Evolutionary conservation across 768 basidiomycete species (phyloP).

Genomic region (Boletus barrowsii): DNA sequence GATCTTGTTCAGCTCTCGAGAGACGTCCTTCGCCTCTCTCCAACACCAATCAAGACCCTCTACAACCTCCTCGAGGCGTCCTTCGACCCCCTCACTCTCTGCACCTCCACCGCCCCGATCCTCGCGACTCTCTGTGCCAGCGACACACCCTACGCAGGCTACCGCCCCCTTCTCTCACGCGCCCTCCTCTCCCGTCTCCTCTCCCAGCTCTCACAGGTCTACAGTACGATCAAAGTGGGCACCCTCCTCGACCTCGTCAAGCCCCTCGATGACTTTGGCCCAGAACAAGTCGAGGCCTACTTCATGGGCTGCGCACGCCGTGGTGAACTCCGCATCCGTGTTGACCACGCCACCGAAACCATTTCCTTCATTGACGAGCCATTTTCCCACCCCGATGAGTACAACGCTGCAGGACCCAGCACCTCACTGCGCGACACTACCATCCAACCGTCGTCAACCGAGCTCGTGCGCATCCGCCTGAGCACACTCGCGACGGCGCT

Average conservation of each 20-base stretch:
- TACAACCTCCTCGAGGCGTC: slow-evolving; percentile 90
- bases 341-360: slow-evolving; percentile 85
- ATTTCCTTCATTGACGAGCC: slow-evolving; percentile 83
- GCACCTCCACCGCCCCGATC: slow-evolving; percentile 73
- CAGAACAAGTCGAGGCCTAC: slow-evolving; percentile 85
- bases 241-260: slow-evolving; percentile 76
- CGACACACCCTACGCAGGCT: slow-evolving; percentile 61
- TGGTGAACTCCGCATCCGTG: slow-evolving; percentile 79
- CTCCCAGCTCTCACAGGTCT: slow-evolving; percentile 89
- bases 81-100: slow-evolving; percentile 89
- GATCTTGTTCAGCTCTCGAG: slow-evolving; percentile 62
- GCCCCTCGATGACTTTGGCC: slow-evolving; percentile 60
- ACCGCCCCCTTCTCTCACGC: slow-evolving; percentile 85
- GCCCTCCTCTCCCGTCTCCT: slow-evolving; percentile 90
- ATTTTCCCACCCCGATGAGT: slow-evolving; percentile 45
- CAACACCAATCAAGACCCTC: slow-evolving; percentile 67
- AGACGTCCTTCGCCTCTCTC: slow-evolving; percentile 78
- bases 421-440: slow-evolving; percentile 38
- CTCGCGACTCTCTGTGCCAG: slow-evolving; percentile 53
- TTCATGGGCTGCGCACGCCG: slow-evolving; percentile 88
- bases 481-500: slow-evolving; percentile 72
- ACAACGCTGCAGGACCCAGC: slow-evolving; percentile 21
- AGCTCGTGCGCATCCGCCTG: slow-evolving; percentile 75
- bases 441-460: slow-evolving; percentile 69
- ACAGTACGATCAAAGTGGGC: slow-evolving; percentile 78